Percentiles rank a stretch among this genome's conserved stretches.
phyloP scores from a whole-genome alignment of 108 stramenopile species.

The Poteriospumella lacustris region DNA sequence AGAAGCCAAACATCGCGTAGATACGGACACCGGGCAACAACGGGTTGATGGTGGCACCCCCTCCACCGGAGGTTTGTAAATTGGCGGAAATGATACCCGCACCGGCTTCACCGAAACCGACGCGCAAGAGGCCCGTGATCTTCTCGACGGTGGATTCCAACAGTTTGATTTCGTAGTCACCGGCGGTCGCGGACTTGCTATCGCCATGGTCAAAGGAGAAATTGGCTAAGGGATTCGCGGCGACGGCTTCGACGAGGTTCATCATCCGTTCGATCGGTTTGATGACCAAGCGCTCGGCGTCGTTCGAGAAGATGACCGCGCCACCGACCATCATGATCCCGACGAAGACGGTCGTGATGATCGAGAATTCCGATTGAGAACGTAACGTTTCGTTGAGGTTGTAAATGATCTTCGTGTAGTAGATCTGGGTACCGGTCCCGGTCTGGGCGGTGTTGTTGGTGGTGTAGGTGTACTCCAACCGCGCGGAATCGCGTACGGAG shows the following conservation, averaged over 20 bases:
- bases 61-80: conserved; percentile 48
- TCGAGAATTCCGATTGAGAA: neutral
- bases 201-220: conserved; percentile 45
- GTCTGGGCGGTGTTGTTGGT: neutral
- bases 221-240: conserved; percentile 57
- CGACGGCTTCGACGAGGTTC: conserved; percentile 48
- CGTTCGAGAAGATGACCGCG: conserved; percentile 55
- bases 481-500: neutral
- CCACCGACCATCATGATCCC: conserved; percentile 29
- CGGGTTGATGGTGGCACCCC: conserved; percentile 63
- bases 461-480: neutral
- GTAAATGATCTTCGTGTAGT: neutral
- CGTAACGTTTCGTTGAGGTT: neutral
- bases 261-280: conserved; percentile 64
- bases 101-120: conserved; percentile 71
- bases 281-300: conserved; percentile 60
- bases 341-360: conserved; percentile 1
- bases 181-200: conserved; percentile 5
- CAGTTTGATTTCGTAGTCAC: conserved; percentile 57
- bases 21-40: conserved; percentile 88
- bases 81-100: conserved; percentile 90
- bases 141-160: conserved; percentile 49
- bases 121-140: conserved; percentile 51
- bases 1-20: conserved; percentile 71
- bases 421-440: too few relatives aligned